Conservation (phyloP, 192 early-diverging fungal genomes). For the Martensiomyces pterosporus region DNA sequence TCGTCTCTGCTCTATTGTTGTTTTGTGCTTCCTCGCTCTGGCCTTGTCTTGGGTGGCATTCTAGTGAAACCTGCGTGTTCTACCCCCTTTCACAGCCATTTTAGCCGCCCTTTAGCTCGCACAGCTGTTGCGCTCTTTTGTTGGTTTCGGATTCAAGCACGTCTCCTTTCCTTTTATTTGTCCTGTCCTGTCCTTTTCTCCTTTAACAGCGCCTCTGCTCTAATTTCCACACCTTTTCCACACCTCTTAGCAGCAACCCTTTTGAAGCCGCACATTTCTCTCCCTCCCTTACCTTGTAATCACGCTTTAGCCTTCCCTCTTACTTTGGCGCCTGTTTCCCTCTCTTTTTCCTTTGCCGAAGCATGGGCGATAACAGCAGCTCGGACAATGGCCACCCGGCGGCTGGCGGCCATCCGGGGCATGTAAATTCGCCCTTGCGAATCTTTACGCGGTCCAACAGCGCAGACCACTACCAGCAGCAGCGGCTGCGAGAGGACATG, state of each 20-base stretch:
- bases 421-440: constrained; percentile 29
- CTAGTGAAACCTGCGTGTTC: too few species aligned
- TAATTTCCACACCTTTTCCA: too few species aligned
- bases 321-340: background rate
- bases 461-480: constrained; percentile 7
- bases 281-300: background rate
- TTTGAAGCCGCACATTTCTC: background rate
- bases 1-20: too few species aligned
- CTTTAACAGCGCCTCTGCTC: too few species aligned
- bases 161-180: too few species aligned
- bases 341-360: background rate
- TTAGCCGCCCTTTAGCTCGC: too few species aligned
- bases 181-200: too few species aligned
- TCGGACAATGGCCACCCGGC: constrained; percentile 20
- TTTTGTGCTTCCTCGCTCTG: too few species aligned
- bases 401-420: constrained; percentile 22
- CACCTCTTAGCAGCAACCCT: background rate
- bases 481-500: constrained; percentile 8
- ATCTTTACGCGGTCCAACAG: constrained; percentile 28
- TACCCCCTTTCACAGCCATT: too few species aligned
- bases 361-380: constrained; percentile 36
- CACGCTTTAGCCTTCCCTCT: constrained; percentile 1
- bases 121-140: too few species aligned
- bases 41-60: too few species aligned
- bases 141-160: too few species aligned